A percentile compares a stretch with the other conserved stretches of the same genome.
phyloP scores from a whole-genome alignment of 345 rosid genomes.

The Linum lewisii region DNA sequence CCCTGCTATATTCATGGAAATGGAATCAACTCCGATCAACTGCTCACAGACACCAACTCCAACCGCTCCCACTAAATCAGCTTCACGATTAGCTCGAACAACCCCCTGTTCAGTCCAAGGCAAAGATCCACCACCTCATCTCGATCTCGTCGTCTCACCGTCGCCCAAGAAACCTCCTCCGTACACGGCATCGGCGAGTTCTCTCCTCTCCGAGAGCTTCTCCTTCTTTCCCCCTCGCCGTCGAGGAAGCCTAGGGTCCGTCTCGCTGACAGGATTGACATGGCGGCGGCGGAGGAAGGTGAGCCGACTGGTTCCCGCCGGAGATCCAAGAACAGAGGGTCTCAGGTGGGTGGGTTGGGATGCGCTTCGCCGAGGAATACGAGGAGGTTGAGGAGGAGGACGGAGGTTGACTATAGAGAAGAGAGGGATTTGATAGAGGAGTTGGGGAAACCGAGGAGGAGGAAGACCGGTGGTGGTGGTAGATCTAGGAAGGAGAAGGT shows the following conservation, averaged over 20 bases:
- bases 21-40: constrained; percentile 47
- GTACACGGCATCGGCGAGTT: constrained; percentile 29
- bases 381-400: constrained; percentile 50
- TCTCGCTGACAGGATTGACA: constrained; percentile 51
- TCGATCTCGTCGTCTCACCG: constrained; percentile 31
- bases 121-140: constrained; percentile 18
- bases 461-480: constrained; percentile 41
- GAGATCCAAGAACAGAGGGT: constrained; percentile 39
- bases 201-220: constrained; percentile 45
- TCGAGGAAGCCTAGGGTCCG: constrained; percentile 47
- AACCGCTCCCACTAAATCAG: constrained; percentile 37
- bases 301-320: constrained; percentile 43
- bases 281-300: constrained; percentile 39
- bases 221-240: constrained; percentile 69
- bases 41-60: constrained; percentile 34
- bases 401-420: constrained; percentile 58
- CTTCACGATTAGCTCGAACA: constrained; percentile 55
- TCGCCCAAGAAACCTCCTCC: constrained; percentile 37
- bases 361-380: constrained; percentile 49
- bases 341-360: constrained; percentile 33
- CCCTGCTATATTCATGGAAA: not conserved
- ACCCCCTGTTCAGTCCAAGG: constrained; percentile 19
- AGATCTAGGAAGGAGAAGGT: constrained; percentile 71
- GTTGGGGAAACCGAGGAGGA: constrained; percentile 37
- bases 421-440: constrained; percentile 57